Base-by-base conservation (phyloP, 192 early-diverging fungal genomes). In the Podila clonocystis region DNA sequence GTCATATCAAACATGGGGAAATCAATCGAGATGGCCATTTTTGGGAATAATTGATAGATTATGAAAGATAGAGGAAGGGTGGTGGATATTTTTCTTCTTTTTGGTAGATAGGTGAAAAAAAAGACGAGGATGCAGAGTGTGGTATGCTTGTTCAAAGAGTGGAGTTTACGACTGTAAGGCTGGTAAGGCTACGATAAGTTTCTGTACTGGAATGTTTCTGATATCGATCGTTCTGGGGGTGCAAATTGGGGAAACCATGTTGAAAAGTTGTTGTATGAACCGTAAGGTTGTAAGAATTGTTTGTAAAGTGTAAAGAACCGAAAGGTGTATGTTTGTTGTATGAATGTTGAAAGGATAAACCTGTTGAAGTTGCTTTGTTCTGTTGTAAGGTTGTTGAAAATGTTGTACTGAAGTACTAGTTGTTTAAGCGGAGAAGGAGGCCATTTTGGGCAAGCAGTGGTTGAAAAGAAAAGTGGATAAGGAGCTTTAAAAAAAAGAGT, bases 121-220 rank as follows among this genome's bases (percentile, higher is more conserved):
- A 45, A 45, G 17, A 45, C 4, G 41, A 17, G 41, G 58, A 50
- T 45, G 33, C n/a, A 62, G 50, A 62, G 59, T 9, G 19, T 36
- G 50, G 62, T 50, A 52, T 9, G 30, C 58, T 68, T 36, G 19
- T 11, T 24, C 29, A 9, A 63, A 68, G 33, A 13, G 59, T 57
- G 28, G 50, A 33, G 38, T 66, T 80, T 80, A 80, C 62, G 77
- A 69, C 62, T 80, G 77, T 80, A 80, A 80, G 77, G 76, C 70
- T 26, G 63, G 65, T 63, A 45, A 45, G 41, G 41, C 41, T 45
- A 68, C 64, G 63, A 63, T 50, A 24, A 71, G 33, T 50, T 63
- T 62, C 72, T 68, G 70, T 80, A 69, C 66, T 30, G 62, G 60
- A 41, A 22, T 19, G 49, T 20, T 26, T 69, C 22, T 41, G 29